These are phyloP conservation scores for Talaromyces islandicus DNA, from an alignment of 2,329 filamentous ascomycete species.

Conservation along the genomic window DNA sequence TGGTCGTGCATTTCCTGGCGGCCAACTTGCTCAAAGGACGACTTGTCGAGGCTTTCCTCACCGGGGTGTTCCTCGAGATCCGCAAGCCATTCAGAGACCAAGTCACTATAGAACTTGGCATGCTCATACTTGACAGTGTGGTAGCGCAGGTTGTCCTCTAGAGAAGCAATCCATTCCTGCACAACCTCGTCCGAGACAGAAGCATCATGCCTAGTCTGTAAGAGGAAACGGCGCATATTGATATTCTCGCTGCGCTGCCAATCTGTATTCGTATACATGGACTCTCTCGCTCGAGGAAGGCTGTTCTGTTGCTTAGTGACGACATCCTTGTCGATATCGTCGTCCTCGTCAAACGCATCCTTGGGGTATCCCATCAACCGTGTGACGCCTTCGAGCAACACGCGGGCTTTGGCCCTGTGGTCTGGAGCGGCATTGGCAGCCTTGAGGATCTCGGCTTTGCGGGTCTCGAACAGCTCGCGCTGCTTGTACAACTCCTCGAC, in stretches of 20 bases:
- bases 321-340: slow-evolving; percentile 15
- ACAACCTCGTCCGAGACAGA: slow-evolving; percentile 46
- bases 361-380: slow-evolving; percentile 31
- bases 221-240: slow-evolving; percentile 48
- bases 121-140: slow-evolving; percentile 52
- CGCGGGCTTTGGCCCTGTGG: slow-evolving; percentile 23
- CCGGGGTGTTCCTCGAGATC: slow-evolving; percentile 20
- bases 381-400: slow-evolving; percentile 33
- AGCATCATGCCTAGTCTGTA: slow-evolving; percentile 49
- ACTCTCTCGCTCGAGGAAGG: slow-evolving; percentile 18
- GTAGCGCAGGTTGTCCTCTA: slow-evolving; percentile 44
- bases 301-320: slow-evolving; percentile 18
- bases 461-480: slow-evolving; percentile 43
- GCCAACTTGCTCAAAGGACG: slow-evolving; percentile 44
- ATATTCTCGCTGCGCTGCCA: slow-evolving; percentile 23
- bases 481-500: slow-evolving; percentile 52
- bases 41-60: slow-evolving; percentile 9
- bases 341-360: slow-evolving; percentile 26
- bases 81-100: slow-evolving; percentile 52
- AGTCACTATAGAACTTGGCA: slow-evolving; percentile 49
- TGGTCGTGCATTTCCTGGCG: slow-evolving; percentile 50
- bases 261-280: background rate
- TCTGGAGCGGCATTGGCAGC: slow-evolving; percentile 23
- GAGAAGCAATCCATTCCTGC: slow-evolving; percentile 40
- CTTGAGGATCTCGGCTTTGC: slow-evolving; percentile 39